phyloP scores from a whole-genome alignment of 305 asterid genomes.

The Ajuga reptans region DNA sequence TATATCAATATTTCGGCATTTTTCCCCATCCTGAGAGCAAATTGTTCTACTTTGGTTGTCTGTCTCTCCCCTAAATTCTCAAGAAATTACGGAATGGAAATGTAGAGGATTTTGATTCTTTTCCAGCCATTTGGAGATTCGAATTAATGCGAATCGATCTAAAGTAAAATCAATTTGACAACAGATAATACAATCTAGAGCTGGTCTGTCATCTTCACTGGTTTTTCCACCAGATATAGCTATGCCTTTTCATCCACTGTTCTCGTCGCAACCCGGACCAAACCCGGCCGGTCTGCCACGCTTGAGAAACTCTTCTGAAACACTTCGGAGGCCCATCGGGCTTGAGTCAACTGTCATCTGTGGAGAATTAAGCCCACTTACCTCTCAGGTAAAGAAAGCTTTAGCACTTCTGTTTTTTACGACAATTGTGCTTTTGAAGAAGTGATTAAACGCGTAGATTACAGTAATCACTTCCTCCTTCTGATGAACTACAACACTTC shows the following conservation, averaged over 20 bases:
- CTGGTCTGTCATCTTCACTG: constrained; percentile 44
- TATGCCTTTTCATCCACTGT: constrained; percentile 36
- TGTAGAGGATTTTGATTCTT: neutral
- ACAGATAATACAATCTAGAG: constrained; percentile 49
- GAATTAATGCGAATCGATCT: neutral
- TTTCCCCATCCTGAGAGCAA: no score
- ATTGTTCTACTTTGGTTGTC: no score
- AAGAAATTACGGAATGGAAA: no score
- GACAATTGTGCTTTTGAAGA: no score
- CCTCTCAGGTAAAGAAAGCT: constrained; percentile 38
- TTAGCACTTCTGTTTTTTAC: neutral
- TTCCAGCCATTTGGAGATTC: neutral
- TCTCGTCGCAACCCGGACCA: constrained; percentile 34
- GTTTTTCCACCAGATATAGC: constrained; percentile 46
- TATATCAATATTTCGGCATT: no score
- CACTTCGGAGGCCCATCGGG: constrained; percentile 35
- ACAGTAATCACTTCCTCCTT: no score
- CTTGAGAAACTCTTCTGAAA: constrained; percentile 31
- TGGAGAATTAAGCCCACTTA: constrained; percentile 36
- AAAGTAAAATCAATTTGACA: constrained; percentile 2
- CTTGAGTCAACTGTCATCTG: constrained; percentile 26
- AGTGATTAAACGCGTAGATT: no score
- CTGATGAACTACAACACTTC: neutral
- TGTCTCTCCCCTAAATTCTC: no score
- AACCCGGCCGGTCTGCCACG: constrained; percentile 32